Base-by-base conservation (phyloP, 768 basidiomycete genomes). In the Lactarius akahatsu region DNA sequence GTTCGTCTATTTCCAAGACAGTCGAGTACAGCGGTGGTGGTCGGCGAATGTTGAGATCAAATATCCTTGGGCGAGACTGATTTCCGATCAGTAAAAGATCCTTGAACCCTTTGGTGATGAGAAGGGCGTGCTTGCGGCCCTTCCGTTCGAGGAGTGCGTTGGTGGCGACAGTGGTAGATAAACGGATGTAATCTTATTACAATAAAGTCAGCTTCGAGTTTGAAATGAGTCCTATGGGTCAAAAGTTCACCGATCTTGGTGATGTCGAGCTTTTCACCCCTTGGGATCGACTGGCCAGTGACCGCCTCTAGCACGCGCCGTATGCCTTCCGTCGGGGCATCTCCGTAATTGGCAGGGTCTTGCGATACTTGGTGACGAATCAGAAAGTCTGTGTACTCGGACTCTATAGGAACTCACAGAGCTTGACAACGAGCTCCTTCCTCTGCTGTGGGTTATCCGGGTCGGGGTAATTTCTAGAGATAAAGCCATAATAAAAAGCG, bases 101-200 rank as follows among this genome's bases (percentile, higher is more conserved):
- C 74, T 86, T 87, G 82, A 96, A 96, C 0, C 94, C 94, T 67
- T 86, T 86, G 1, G 96, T 98, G 72, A 96, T 96, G 16, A 97
- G 79, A 41, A 98, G 80, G 0, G 94, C 96, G 66, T 96, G 94
- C 68, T 87, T 88, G 72, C 94, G 90, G 1, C 96, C 96, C 76
- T 96, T 96, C 57, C 96, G 88, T 73, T 98, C 96, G 7, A 98
- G 83, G 0, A 98, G 83, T 0, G 96, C 96, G 72, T 98, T 98
- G 20, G 96, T 98, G 0, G 95, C 96, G 4, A 98, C 94, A 0
- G 96, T 98, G 0, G 96, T 97, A 0, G 92, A 94, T 9, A 96
- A 79, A 20, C 94, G 86, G 69, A 96, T 93, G 74, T 94, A 95
- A 73, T 96, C 94, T 94, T 66, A 13, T 56, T 32, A 50, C 54